Evolutionary conservation across 768 basidiomycete species (phyloP).

Genomic region (Lactarius hengduanensis): DNA sequence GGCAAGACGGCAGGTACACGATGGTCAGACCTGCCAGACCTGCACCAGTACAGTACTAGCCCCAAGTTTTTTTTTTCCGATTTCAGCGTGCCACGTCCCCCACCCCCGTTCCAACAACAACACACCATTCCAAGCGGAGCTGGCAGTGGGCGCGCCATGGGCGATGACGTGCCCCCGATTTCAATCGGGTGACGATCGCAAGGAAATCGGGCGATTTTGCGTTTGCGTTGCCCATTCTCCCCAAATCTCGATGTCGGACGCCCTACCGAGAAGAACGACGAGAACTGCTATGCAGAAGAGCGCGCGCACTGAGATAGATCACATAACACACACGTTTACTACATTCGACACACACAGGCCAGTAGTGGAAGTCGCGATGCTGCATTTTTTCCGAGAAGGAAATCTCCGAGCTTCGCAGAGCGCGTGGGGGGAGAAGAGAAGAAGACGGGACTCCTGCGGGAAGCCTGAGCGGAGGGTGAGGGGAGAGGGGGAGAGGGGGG

Average conservation of each 20-base stretch:
- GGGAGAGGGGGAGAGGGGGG: neutral
- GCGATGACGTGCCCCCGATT: conserved; percentile 12
- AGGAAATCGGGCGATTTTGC: conserved; percentile 27
- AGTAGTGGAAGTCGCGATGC: neutral
- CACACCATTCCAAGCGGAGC: neutral
- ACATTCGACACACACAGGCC: neutral
- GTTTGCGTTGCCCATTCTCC: conserved; percentile 13
- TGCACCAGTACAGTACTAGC: neutral
- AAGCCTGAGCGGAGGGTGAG: conserved; percentile 1
- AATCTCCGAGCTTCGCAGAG: neutral
- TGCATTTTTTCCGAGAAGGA: neutral
- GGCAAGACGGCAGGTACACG: neutral
- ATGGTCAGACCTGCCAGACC: conserved; percentile 1
- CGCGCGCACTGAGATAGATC: neutral
- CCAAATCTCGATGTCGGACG: conserved; percentile 21
- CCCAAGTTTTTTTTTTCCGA: neutral
- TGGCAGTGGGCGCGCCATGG: neutral
- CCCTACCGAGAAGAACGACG: conserved; percentile 2
- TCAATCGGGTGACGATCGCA: conserved; percentile 29
- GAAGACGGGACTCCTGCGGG: neutral
- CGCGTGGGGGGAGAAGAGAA: neutral
- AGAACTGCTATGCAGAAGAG: neutral
- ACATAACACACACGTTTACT: neutral
- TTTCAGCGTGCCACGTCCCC: neutral
- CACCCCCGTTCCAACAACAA: neutral